These are phyloP conservation scores for Saitoella complicata DNA, from an alignment of 805 yeast species.

Conservation along the genomic window DNA sequence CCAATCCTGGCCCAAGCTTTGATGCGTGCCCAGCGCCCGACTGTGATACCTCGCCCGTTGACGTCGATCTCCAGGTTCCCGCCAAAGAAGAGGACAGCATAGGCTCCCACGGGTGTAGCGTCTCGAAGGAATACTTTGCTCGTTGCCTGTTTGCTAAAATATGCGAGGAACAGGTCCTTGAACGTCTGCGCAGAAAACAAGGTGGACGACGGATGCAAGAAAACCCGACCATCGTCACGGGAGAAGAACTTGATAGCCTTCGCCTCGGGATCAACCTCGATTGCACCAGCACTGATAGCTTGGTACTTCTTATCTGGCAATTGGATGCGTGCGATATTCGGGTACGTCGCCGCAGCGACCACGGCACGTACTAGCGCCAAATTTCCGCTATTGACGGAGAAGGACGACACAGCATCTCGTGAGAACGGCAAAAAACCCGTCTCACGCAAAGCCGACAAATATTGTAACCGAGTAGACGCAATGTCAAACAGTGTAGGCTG, in stretches of 20 bases:
- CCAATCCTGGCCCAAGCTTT: conserved; percentile 92
- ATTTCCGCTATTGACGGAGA: conserved; percentile 40
- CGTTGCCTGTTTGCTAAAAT: conserved; percentile 40
- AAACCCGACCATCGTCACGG: conserved; percentile 40
- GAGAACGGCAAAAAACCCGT: conserved; percentile 35
- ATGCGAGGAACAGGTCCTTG: conserved; percentile 38
- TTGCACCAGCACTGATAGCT: conserved; percentile 57
- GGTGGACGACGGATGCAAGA: conserved; percentile 74
- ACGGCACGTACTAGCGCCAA: conserved; percentile 42
- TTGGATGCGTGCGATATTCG: conserved; percentile 66
- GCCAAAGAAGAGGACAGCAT: conserved; percentile 67
- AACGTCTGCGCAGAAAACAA: conserved; percentile 35
- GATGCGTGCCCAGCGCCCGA: conserved; percentile 81
- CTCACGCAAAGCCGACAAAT: conserved; percentile 52
- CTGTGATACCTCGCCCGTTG: conserved; percentile 60
- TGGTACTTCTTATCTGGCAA: conserved; percentile 66
- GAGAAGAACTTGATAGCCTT: conserved; percentile 56
- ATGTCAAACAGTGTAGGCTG: conserved; percentile 54
- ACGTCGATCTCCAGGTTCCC: conserved; percentile 40
- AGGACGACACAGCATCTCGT: conserved; percentile 27
- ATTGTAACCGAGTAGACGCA: conserved; percentile 52
- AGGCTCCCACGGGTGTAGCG: conserved; percentile 61
- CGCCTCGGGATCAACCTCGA: conserved; percentile 77
- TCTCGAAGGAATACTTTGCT: conserved; percentile 55
- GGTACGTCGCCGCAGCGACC: conserved; percentile 67